Evolutionary conservation across 208 protist species (phyloP).

Genomic region (Acanthamoeba triangularis): DNA sequence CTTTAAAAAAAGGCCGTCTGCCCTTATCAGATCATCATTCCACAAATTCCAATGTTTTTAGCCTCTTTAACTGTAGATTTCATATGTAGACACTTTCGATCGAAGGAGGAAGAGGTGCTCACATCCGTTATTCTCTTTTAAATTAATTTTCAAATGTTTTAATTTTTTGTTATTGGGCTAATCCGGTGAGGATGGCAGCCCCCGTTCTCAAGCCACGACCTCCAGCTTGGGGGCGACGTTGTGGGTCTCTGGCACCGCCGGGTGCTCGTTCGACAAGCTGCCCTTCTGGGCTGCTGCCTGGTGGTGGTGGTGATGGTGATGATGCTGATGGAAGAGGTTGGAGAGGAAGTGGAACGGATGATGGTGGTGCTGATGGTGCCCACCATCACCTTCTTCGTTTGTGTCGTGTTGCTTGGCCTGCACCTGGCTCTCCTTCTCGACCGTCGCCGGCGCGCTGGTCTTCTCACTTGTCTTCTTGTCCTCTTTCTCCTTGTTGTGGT

Average conservation of each 20-base stretch:
- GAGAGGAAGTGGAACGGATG: conserved; percentile 34
- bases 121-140: no score
- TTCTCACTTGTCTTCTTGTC: not conserved
- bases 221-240: not conserved
- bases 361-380: not conserved
- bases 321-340: not conserved
- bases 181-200: no score
- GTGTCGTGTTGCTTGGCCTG: not conserved
- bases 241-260: not conserved
- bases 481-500: not conserved
- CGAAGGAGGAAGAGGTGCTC: no score
- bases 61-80: no score
- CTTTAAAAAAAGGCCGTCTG: no score
- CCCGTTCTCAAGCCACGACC: not conserved
- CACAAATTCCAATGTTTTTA: no score
- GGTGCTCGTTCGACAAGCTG: not conserved
- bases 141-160: no score
- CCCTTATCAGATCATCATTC: no score
- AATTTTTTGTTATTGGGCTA: no score
- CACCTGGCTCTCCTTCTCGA: conserved; percentile 3
- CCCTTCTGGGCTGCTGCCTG: not conserved
- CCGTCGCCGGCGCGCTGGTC: not conserved
- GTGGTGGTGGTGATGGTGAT: not conserved
- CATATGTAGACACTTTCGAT: no score
- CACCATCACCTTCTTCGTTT: not conserved